These are phyloP conservation scores for Termitomyces heimii DNA, from an alignment of 768 basidiomycete species.

Conservation along the genomic window DNA sequence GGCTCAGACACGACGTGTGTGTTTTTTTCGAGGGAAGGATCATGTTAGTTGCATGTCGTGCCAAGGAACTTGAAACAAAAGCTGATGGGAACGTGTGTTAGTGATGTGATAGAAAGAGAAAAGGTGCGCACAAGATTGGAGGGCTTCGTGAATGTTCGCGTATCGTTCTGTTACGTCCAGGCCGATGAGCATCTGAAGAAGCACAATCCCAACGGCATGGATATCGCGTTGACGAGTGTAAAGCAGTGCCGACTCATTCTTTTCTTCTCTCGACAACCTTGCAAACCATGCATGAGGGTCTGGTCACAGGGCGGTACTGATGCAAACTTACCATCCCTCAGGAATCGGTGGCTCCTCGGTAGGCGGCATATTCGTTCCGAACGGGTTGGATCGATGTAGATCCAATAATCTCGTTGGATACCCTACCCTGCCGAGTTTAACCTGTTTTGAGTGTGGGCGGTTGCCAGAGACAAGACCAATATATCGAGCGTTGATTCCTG, in stretches of 20 bases:
- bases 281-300: neutral
- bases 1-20: conserved; percentile 46
- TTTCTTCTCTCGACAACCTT: conserved; percentile 77
- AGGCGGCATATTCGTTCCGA: conserved; percentile 35
- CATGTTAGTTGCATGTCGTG: conserved; percentile 53
- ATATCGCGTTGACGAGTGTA: conserved; percentile 81
- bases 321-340: conserved; percentile 37
- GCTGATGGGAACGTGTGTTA: conserved; percentile 28
- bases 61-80: conserved; percentile 44
- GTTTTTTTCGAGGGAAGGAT: conserved; percentile 52
- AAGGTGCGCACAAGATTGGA: conserved; percentile 44
- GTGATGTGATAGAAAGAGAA: neutral
- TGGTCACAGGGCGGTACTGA: neutral
- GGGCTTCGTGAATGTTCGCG: conserved; percentile 48
- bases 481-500: conserved; percentile 53
- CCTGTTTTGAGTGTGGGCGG: conserved; percentile 42
- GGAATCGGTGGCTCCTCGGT: conserved; percentile 33
- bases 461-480: conserved; percentile 56
- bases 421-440: conserved; percentile 70
- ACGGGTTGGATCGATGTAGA: conserved; percentile 80
- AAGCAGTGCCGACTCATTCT: conserved; percentile 65
- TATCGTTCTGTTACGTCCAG: conserved; percentile 56
- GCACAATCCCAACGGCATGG: conserved; percentile 71
- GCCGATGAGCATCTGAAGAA: conserved; percentile 86
- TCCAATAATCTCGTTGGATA: conserved; percentile 74